These are phyloP conservation scores for Sugiyamaella boreocaroliniensis DNA, from an alignment of 805 yeast species.

Conservation along the genomic window DNA sequence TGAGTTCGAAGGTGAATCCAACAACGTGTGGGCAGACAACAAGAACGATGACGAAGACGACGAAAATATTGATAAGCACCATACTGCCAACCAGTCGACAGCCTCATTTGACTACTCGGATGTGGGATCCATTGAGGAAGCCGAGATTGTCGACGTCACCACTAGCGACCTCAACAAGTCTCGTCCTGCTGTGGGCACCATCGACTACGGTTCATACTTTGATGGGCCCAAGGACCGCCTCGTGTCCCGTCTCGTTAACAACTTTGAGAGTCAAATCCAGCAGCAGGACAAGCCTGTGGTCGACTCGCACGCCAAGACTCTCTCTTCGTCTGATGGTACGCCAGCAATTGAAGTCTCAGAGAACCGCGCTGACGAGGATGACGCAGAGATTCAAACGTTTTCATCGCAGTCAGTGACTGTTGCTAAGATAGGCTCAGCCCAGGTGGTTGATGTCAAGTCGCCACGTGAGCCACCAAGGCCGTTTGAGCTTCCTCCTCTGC, in stretches of 20 bases:
- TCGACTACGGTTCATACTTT: constrained; percentile 13
- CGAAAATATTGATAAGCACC: background rate
- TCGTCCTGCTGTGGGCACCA: constrained; percentile 8
- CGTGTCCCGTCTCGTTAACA: constrained; percentile 12
- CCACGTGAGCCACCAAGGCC: background rate
- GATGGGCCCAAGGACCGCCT: constrained; percentile 12
- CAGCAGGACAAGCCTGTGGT: background rate
- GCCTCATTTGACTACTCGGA: background rate
- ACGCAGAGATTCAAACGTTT: background rate
- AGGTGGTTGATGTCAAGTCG: background rate
- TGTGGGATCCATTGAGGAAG: background rate
- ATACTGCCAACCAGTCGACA: background rate
- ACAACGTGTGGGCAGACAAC: background rate
- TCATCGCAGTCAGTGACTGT: background rate
- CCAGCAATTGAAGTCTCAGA: background rate
- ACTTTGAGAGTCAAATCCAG: constrained; percentile 8
- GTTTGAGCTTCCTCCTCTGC: background rate
- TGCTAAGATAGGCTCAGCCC: background rate
- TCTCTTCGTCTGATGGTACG: background rate
- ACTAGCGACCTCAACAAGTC: background rate
- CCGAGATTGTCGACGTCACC: background rate
- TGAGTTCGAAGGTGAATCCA: background rate
- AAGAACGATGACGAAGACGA: background rate
- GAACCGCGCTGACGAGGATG: background rate
- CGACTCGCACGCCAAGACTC: background rate